Percentiles rank a stretch among this genome's conserved stretches.
These are phyloP conservation scores for Tetracentron sinense DNA, from an alignment of 164 flowering plant species.

Conservation along the genomic window DNA sequence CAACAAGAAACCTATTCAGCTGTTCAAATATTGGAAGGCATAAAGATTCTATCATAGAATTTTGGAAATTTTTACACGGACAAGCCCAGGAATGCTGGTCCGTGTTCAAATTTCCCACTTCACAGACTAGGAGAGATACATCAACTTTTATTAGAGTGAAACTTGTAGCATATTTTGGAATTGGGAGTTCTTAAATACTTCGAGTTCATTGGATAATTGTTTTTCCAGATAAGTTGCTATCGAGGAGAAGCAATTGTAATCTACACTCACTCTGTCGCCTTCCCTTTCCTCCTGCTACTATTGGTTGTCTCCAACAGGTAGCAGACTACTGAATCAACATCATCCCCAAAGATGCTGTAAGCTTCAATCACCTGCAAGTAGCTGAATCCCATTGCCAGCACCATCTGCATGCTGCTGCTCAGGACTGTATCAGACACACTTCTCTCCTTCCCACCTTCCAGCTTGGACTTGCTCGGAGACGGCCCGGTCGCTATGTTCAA, in stretches of 20 bases:
- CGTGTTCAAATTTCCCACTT: too few species aligned
- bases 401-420: conserved; percentile 69
- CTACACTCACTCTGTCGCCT: conserved; percentile 71
- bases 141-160: background rate
- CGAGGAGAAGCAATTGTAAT: background rate
- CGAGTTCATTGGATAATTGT: background rate
- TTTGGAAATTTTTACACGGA: too few species aligned
- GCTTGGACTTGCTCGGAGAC: conserved; percentile 38
- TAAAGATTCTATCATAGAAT: too few species aligned
- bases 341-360: conserved; percentile 93
- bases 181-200: background rate
- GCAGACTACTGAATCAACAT: conserved; percentile 88
- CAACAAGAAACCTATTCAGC: too few species aligned
- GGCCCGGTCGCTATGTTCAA: conserved; percentile 36
- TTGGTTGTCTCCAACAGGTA: conserved; percentile 73
- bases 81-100: too few species aligned
- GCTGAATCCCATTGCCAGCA: conserved; percentile 94
- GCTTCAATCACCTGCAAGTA: conserved; percentile 87
- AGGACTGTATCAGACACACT: conserved; percentile 34
- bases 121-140: too few species aligned
- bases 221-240: background rate
- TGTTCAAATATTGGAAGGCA: too few species aligned
- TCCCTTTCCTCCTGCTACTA: conserved; percentile 80
- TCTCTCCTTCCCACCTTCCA: conserved; percentile 29
- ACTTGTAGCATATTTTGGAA: background rate